These are phyloP conservation scores for Spirogloea muscicola DNA, from an alignment of 139 green algal species.

Conservation along the genomic window DNA sequence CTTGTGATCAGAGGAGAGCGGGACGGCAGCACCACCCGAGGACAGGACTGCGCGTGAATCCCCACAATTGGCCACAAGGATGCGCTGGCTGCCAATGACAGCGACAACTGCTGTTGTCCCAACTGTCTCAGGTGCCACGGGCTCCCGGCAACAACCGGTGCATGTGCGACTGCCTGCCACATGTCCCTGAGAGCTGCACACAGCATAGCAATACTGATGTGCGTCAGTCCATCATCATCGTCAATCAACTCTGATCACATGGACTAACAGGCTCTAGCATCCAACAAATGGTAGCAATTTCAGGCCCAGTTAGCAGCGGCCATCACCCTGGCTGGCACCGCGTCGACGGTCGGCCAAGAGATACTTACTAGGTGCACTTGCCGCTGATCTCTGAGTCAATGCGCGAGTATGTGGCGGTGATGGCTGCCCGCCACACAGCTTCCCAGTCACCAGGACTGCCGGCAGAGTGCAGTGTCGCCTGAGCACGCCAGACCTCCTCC, in stretches of 20 bases:
- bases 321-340: too few relatives aligned
- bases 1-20: slow-evolving; percentile 33
- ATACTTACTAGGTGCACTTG: background rate
- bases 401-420: background rate
- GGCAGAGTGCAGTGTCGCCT: background rate
- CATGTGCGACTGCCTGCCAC: background rate
- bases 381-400: background rate
- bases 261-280: too few relatives aligned
- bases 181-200: too few relatives aligned
- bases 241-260: too few relatives aligned
- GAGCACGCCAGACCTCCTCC: slow-evolving; percentile 29
- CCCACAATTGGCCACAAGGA: slow-evolving; percentile 76
- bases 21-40: slow-evolving; percentile 27
- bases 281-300: too few relatives aligned
- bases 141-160: background rate
- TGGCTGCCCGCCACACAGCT: background rate
- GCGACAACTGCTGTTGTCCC: slow-evolving; percentile 69
- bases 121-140: background rate
- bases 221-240: too few relatives aligned
- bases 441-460: too few relatives aligned
- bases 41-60: slow-evolving; percentile 81
- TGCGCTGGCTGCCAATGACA: slow-evolving; percentile 51
- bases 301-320: too few relatives aligned
- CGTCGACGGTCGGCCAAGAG: too few relatives aligned
- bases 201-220: too few relatives aligned